Evolutionary conservation across 176 grass and related monocot genomes (phyloP), one percentile per base, ranked within the genome.

Genomic region (Chloris gayana): DNA sequence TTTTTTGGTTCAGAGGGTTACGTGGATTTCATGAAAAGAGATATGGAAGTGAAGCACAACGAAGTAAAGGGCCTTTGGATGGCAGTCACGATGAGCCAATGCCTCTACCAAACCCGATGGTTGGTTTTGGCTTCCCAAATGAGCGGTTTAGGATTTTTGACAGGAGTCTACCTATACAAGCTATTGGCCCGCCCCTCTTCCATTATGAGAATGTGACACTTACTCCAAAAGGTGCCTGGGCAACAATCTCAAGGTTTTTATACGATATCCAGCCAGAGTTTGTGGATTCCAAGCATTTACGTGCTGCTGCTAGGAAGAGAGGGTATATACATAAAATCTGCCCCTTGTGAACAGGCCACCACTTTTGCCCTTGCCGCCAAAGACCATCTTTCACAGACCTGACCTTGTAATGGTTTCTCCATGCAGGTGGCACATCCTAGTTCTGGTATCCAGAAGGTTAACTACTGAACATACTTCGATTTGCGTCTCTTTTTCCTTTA

Each of bases 171-270:
- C 88, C 86, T n/a, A 50, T 76, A 22, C 58, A 79, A 31, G 93
- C 88, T 64, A 50, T 63, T 26, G 96, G 96, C 2, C 90, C 90
- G 41, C 96, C 96, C 0, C 95, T 80, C 51, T 99, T 99, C 65
- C 95, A 89, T 15, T 95, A 93, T 67, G 93, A 95, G 69, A 99
- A 95, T 49, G 92, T 95, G 21, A 87, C 95, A 4, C 76, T 91
- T 38, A 80, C 96, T 54, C 92, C 96, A 62, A 94, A 83, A 71
- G 90, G 92, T 19, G 66, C 89, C 8, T 98, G 95, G 95, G 24
- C 81, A 30, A 85, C 59, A 2, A 93, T 98, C 26, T 90, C 88
- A 8, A 83, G 93, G 4, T 86, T 86, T 38, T 66, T 99, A 21
- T 92, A 93, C 83, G 96, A 89, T 12, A 82, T 99, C 21, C 27